Conservation (phyloP, 1,284 basidiomycete species). For the Anthracocystis setariae region DNA sequence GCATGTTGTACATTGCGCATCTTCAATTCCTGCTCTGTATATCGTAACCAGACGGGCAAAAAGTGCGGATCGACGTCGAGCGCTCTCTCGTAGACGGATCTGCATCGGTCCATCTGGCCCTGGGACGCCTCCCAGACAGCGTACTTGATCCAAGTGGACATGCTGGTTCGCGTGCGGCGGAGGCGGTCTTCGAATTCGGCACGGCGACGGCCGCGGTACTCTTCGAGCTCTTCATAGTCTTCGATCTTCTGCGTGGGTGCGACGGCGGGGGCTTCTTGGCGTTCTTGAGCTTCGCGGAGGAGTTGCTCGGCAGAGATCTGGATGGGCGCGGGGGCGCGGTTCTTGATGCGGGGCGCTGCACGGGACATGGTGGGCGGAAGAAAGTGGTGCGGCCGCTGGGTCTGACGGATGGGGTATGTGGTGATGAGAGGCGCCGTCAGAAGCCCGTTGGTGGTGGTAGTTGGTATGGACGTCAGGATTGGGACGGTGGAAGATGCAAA, state of each 20-base stretch:
- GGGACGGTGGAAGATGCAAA: slow-evolving; percentile 4
- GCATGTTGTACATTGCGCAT: slow-evolving; percentile 95
- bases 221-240: slow-evolving; percentile 95
- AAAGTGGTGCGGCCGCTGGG: background rate
- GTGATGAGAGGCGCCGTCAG: slow-evolving; percentile 8
- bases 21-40: slow-evolving; percentile 98
- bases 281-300: slow-evolving; percentile 94
- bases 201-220: slow-evolving; percentile 92
- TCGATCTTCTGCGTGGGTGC: slow-evolving; percentile 73
- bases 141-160: slow-evolving; percentile 72
- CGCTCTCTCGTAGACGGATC: slow-evolving; percentile 95
- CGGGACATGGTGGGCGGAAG: slow-evolving; percentile 49
- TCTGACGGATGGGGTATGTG: slow-evolving; percentile 12
- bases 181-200: slow-evolving; percentile 97
- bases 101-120: slow-evolving; percentile 77
- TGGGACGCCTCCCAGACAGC: slow-evolving; percentile 87
- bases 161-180: slow-evolving; percentile 82
- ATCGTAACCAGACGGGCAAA: slow-evolving; percentile 90
- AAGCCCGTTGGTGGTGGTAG: slow-evolving; percentile 3
- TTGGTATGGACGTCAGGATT: background rate
- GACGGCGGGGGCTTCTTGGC: slow-evolving; percentile 88
- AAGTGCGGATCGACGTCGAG: slow-evolving; percentile 92
- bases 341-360: slow-evolving; percentile 79
- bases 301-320: slow-evolving; percentile 99
- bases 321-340: slow-evolving; percentile 88